Evolutionary conservation across 352 stramenopile species (phyloP), one percentile per base, ranked within the genome.

Genomic region (Globisporangium emineosum): DNA sequence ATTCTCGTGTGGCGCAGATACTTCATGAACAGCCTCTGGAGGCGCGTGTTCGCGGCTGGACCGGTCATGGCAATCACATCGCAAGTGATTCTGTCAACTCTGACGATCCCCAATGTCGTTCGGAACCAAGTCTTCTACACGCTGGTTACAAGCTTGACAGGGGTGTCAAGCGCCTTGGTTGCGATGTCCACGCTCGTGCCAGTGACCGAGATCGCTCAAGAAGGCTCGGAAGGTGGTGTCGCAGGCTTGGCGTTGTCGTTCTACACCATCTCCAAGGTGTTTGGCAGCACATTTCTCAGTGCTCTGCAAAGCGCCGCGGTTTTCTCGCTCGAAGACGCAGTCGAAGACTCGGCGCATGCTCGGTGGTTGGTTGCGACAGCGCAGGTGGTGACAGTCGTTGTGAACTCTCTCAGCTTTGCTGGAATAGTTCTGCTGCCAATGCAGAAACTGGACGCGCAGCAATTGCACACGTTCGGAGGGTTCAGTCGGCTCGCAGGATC

Each of bases 391-490:
- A 69, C 49, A 17, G n/a, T 69, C 15, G 40, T 19, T 23, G 64
- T 64, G 49, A 50, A 65, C 27, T 58, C 64, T 5, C 49, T 64
- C 25, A 62, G 45, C 13, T 47, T 69, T 15, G 49, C 35, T n/a
- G 64, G 55, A 2, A 61, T 81, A 19, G 21, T 19, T 9, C 12
- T 76, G 45, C 55, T 79, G 8, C 76, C 76, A 6, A 55, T 65
- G 8, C 75, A 83, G 59, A 83, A 83, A 35, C 65, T 83, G 2
- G 75, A 83, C 51, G 75, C 75, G 1, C 75, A 83, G 60, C 75
- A 81, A 30, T 50, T 70, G 32, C 75, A 71, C 3, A 66, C 62
- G 6, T 83, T 76, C 30, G 75, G 75, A 10, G 75, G 75, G 13
- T 91, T 87, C 69, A 89, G 79, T 12, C 63, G 74, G 29, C 65